Percentiles rank a stretch among this genome's conserved stretches.
phyloP scores from a whole-genome alignment of 2,329 filamentous ascomycete species.

The Pseudogymnoascus sp. region DNA sequence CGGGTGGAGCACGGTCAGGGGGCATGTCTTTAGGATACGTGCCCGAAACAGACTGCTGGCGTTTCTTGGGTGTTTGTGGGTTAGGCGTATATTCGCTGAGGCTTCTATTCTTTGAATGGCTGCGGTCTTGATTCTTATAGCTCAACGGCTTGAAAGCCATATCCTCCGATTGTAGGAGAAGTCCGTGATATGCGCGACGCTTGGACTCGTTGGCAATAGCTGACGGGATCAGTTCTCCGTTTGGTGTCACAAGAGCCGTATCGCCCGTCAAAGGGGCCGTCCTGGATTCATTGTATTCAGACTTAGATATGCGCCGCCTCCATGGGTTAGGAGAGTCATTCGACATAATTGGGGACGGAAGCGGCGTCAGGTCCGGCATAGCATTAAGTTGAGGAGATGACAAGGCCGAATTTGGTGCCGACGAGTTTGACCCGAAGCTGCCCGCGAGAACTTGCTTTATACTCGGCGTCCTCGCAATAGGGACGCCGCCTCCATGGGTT shows the following conservation, averaged over 20 bases:
- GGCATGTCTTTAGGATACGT: conserved; percentile 41
- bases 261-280: conserved; percentile 31
- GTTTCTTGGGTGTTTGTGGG: conserved; percentile 55
- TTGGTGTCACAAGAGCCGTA: conserved; percentile 43
- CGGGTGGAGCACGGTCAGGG: conserved; percentile 42
- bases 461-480: conserved; percentile 55
- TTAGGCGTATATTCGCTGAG: conserved; percentile 84
- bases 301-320: conserved; percentile 41
- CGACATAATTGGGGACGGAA: conserved; percentile 66
- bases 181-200: conserved; percentile 48
- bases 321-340: conserved; percentile 61
- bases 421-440: conserved; percentile 36
- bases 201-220: conserved; percentile 47
- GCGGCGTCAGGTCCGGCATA: conserved; percentile 70
- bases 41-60: conserved; percentile 67
- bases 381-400: conserved; percentile 68
- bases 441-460: conserved; percentile 48
- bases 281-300: conserved; percentile 3
- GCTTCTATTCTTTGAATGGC: conserved; percentile 60
- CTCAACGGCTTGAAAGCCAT: conserved; percentile 17
- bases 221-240: conserved; percentile 45
- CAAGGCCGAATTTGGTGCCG: conserved; percentile 58
- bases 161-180: conserved; percentile 29
- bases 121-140: conserved; percentile 10
- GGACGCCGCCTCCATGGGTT: conserved; percentile 57